A percentile compares a stretch with the other conserved stretches of the same genome.
These are phyloP conservation scores for Debaryomyces castellii DNA, from an alignment of 805 yeast species.

Conservation along the genomic window DNA sequence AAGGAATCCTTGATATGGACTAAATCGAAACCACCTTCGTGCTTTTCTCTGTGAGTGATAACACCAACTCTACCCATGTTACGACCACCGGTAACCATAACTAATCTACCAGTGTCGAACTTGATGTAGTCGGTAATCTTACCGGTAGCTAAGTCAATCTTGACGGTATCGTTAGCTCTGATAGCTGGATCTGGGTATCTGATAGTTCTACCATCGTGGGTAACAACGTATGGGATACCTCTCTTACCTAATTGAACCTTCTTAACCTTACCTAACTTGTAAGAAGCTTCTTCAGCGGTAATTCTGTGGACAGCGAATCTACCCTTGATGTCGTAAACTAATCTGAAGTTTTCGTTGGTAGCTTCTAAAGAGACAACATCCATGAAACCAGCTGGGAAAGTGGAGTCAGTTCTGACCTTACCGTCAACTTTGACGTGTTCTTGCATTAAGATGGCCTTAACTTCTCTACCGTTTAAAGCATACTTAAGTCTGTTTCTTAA, in stretches of 20 bases:
- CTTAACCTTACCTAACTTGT: conserved; percentile 98
- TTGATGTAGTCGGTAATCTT: conserved; percentile 63
- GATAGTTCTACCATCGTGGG: conserved; percentile 99
- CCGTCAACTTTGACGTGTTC: conserved; percentile 98
- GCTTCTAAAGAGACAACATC: conserved; percentile 97
- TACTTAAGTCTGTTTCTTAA: conserved; percentile 98
- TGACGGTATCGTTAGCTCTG: conserved; percentile 97
- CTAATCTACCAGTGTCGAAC: conserved; percentile 41
- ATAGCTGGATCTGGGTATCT: conserved; percentile 98
- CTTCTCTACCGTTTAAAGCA: conserved; percentile 98
- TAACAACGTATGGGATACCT: conserved; percentile 97
- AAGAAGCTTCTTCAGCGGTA: conserved; percentile 96
- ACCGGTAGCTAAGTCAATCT: conserved; percentile 94
- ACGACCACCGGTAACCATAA: conserved; percentile 45
- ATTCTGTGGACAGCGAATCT: conserved; percentile 99
- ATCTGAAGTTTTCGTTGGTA: conserved; percentile 99
- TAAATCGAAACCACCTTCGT: conserved; percentile 45
- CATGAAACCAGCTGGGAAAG: conserved; percentile 99
- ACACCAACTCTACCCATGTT: conserved; percentile 46
- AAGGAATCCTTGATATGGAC: conserved; percentile 42
- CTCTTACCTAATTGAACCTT: conserved; percentile 97
- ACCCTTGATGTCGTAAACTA: conserved; percentile 97
- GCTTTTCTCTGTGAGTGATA: conserved; percentile 42
- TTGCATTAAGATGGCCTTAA: conserved; percentile 96
- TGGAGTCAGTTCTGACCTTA: conserved; percentile 98